Evolutionary conservation across 176 grass and related monocot species (phyloP), one percentile per base, ranked within the genome.

Genomic region (Dactylis glomerata): DNA sequence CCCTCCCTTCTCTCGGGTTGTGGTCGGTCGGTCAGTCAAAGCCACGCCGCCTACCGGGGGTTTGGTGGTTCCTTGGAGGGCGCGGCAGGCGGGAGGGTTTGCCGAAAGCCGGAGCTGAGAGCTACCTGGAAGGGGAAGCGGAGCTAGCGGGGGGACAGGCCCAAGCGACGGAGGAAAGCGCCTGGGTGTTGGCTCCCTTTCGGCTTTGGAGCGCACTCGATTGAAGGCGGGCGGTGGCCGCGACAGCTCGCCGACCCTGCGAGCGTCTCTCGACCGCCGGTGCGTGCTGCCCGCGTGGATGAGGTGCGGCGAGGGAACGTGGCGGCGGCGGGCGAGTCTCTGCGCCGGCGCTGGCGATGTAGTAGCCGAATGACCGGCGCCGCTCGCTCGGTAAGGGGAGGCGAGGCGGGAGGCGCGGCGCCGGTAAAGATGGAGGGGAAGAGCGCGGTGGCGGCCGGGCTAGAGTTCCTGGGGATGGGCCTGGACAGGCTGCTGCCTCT

Each of bases 381-480:
- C 15, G 13, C 34, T 33, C 44, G 79, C 22, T 76, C 45, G 26
- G 38, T 19, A 58, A 24, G 50, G 5, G 68, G 5, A 10, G 16
- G 33, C 33, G 40, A 1, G 22, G 79, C 15, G 38, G 17, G 17
- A 1, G 63, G 10, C 1, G 38, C 16, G 5, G 56, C 32, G 16
- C 28, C 6, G 23, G 42, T 33, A 7, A 23, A 28, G 63, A 91
- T 91, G 89, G 89, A 80, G 31, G 75, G 36, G 6, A 87, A 83
- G 23, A 78, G 42, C n/a, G 76, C 6, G 58, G 86, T 1, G 20
- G 46, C 56, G 49, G 66, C 73, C 10, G 79, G 83, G 73, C 51
- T 89, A 3, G 72, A 79, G 22, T 90, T 90, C 57, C 79, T 90
- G 8, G 66, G 84, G 41, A 12, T 40, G 76, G 76, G 78, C 5